Base-by-base conservation (phyloP, 129 eudicot species). In the Escallonia rubra region DNA sequence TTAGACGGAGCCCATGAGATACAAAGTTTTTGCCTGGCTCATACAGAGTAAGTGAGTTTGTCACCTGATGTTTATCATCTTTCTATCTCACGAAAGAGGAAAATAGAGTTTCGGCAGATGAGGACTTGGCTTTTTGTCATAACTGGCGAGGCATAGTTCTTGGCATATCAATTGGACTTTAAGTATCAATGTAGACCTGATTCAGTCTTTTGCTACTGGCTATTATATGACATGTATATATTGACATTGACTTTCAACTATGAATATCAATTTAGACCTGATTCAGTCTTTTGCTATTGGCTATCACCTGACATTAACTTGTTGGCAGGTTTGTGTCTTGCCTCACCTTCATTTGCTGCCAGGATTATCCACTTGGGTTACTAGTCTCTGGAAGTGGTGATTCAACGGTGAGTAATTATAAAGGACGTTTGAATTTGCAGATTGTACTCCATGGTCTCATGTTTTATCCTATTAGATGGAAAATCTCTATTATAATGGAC, bases 1-100 rank as follows among this genome's bases (percentile, higher is more conserved):
- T 68, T 80, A 68, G 71, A 82, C 59, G 99, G 99, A 80, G 96
- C 90, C 42, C 96, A 93, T 76, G 96, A 93, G 83, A 93, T 93
- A 65, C 96, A 93, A 66, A 84, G 90, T 65, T 93, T 84, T 78
- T 93, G 99, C 76, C 96, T 93, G 75, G 96, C 90, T 57, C 99
- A 93, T 85, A 86, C 96, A 65, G 96, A 93, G 97, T 90, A 74
- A 84, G 97, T 76, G 16, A 50, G 75, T 71, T 65, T 69, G 66
- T 67, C 55, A 12, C 48, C 65, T 66, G 34, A 3, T 59, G 2
- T n/a, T 43, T 60, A 66, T 66, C 39, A 23, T 64, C 3, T 16
- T 54, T 39, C 4, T n/a, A 14, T 59, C 16, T 54, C 59, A 2
- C 10, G 7, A 38, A 43, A 53, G 44, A 16, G 8, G 7, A 23